Conservation (phyloP, 345 rosid species). For the thale cress (Arabidopsis thaliana) region DNA sequence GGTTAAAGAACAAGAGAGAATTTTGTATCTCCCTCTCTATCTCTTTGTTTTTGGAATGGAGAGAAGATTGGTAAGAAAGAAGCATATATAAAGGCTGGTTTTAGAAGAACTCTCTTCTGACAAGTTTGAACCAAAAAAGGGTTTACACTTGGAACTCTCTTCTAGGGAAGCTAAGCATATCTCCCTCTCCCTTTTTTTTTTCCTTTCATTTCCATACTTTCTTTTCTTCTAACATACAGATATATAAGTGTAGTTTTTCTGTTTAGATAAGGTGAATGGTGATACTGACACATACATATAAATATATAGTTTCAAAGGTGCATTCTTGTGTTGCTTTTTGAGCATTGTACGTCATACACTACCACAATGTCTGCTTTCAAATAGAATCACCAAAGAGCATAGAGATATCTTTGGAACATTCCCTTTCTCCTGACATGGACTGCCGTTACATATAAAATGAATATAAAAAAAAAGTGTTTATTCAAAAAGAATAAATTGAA, state of each 20-base stretch:
- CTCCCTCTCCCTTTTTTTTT: constrained; percentile 25
- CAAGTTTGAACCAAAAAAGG: constrained; percentile 83
- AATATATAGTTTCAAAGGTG: constrained; percentile 9
- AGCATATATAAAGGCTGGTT: constrained; percentile 62
- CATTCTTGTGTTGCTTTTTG: constrained; percentile 34
- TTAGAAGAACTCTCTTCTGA: constrained; percentile 60
- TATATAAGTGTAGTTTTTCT: not conserved
- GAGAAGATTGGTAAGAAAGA: constrained; percentile 41
- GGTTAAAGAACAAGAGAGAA: constrained; percentile 56
- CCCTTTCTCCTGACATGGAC: constrained; percentile 37
- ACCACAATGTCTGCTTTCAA: constrained; percentile 28
- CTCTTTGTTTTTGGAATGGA: constrained; percentile 39
- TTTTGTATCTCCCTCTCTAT: constrained; percentile 41
- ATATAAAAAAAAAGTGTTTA: not conserved
- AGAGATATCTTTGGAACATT: constrained; percentile 42
- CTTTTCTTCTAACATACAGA: not conserved
- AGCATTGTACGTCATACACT: constrained; percentile 20
- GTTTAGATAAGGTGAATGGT: constrained; percentile 38
- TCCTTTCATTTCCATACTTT: not conserved
- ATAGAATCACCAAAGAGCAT: constrained; percentile 43
- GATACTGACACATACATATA: not conserved
- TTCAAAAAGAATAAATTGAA: constrained; percentile 39
- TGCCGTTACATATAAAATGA: not conserved
- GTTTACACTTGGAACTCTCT: constrained; percentile 58
- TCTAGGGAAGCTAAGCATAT: constrained; percentile 80